These are phyloP conservation scores for Boletus speciosus DNA, from an alignment of 768 basidiomycete species.

Conservation along the genomic window DNA sequence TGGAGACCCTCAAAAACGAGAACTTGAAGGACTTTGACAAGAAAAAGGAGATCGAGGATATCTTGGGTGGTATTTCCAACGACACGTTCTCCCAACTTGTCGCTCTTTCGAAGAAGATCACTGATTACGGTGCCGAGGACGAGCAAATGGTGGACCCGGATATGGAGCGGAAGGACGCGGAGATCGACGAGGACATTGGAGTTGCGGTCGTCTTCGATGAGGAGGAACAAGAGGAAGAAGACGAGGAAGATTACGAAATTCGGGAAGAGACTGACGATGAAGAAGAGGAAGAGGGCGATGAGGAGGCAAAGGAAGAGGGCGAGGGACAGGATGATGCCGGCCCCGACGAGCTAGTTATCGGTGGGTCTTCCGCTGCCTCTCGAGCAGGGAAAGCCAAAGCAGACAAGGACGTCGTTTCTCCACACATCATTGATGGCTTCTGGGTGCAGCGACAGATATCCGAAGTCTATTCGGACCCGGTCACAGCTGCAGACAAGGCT, in stretches of 20 bases:
- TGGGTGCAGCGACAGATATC: constrained; percentile 97
- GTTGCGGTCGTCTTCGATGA: constrained; percentile 98
- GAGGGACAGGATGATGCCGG: constrained; percentile 46
- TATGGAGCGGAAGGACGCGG: constrained; percentile 75
- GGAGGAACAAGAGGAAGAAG: constrained; percentile 92
- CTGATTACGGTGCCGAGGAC: constrained; percentile 90
- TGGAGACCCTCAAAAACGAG: constrained; percentile 88
- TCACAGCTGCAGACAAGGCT: constrained; percentile 91
- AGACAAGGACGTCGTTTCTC: constrained; percentile 80
- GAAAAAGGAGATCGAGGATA: constrained; percentile 86
- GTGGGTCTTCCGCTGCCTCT: constrained; percentile 55
- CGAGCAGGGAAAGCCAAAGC: constrained; percentile 46
- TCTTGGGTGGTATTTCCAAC: constrained; percentile 59
- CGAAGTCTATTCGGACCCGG: constrained; percentile 88
- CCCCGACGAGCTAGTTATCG: constrained; percentile 76
- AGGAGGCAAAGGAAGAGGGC: constrained; percentile 40
- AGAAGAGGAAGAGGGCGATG: constrained; percentile 56
- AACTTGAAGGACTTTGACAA: constrained; percentile 94
- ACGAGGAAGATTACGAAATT: constrained; percentile 86
- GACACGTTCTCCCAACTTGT: constrained; percentile 84
- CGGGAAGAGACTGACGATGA: constrained; percentile 78
- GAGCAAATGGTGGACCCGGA: constrained; percentile 76
- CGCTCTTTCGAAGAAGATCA: constrained; percentile 87
- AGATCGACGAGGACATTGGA: constrained; percentile 95
- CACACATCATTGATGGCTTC: constrained; percentile 92